Base-by-base conservation (phyloP, 306 rosid genomes). In the Dryas alaskensis region DNA sequence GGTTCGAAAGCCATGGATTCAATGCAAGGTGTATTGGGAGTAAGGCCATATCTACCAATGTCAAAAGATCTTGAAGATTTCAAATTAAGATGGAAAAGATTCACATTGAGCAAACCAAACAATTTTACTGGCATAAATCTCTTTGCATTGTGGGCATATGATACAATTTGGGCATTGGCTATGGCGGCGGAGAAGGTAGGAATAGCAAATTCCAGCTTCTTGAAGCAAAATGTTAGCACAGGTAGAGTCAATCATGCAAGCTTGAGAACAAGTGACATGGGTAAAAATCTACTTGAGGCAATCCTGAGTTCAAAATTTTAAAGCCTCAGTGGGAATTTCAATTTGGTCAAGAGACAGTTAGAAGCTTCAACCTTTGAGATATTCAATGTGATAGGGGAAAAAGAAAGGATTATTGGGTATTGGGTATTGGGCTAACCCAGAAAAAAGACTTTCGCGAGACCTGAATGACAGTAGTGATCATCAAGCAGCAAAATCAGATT, bases 101-200 rank as follows among this genome's bases (percentile, higher is more conserved):
- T 6, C 13, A 43, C 0, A 2, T 1, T 37, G 37, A 27, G 42
- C 10, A 27, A 60, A 27, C 4, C 6, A 7, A 63, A 11, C 11
- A 47, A 60, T 58, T n/a, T 14, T 44, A 60, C 45, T 37, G 72
- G 45, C 11, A 8, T 59, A 53, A 75, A 66, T 48, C 8, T 77
- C 13, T 82, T 67, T 52, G 83, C 81, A 46, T 7, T 80, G 25
- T 78, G 77, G 89, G 89, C 89, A 31, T 80, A 86, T 69, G 85
- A 78, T 58, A 69, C 87, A 10, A n/a, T 78, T 31, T 68, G 69
- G 75, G 85, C 83, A 12, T 54, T 80, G 7, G 83, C 67, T 0
- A 50, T 42, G 51, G 76, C 79, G 1, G 67, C 39, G 9, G 76
- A 74, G 65, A 78, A 72, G 39, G 75, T 69, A n/a, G 39, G 59